phyloP scores from a whole-genome alignment of 1,284 basidiomycete species.

The Thecaphora thlaspeos region DNA sequence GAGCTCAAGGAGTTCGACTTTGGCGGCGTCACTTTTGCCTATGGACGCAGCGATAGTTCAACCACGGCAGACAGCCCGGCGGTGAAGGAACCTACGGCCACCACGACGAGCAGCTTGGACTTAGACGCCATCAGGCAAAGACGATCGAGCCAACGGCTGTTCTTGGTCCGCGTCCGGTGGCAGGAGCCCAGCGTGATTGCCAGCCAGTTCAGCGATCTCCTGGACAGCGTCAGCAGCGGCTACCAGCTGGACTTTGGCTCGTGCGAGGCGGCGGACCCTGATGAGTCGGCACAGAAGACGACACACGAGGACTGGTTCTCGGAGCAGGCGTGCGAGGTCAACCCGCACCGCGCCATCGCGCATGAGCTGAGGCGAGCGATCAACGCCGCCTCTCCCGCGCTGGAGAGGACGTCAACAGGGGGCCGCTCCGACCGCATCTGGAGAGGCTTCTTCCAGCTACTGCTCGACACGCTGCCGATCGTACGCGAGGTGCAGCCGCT shows the following conservation, averaged over 20 bases:
- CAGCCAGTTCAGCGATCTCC: conserved; percentile 8
- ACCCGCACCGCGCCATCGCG: conserved; percentile 25
- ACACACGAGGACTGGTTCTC: conserved; percentile 69
- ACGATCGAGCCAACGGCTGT: conserved; percentile 5
- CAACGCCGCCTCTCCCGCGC: conserved; percentile 59
- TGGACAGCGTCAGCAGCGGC: conserved; percentile 17
- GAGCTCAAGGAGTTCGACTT: conserved; percentile 14
- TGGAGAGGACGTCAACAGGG: too few relatives aligned
- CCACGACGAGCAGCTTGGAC: too few relatives aligned
- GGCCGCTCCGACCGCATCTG: conserved; percentile 6
- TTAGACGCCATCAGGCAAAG: too few relatives aligned
- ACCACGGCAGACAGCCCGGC: too few relatives aligned
- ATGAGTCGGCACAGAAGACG: conserved; percentile 7
- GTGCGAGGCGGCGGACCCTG: conserved; percentile 3
- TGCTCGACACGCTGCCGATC: conserved; percentile 73
- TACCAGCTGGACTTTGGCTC: conserved; percentile 35
- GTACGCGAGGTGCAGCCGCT: conserved; percentile 70
- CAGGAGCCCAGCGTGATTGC: conserved; percentile 28
- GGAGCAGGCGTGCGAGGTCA: conserved; percentile 62
- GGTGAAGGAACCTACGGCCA: too few relatives aligned
- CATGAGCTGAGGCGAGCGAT: conserved; percentile 30
- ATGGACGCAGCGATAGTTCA: conserved; percentile 58
- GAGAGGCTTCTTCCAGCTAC: conserved; percentile 26
- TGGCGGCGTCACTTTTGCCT: conserved; percentile 60
- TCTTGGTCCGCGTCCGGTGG: conserved; percentile 32